phyloP scores from a whole-genome alignment of 2,329 filamentous ascomycete genomes.

The Penicillium sp. region DNA sequence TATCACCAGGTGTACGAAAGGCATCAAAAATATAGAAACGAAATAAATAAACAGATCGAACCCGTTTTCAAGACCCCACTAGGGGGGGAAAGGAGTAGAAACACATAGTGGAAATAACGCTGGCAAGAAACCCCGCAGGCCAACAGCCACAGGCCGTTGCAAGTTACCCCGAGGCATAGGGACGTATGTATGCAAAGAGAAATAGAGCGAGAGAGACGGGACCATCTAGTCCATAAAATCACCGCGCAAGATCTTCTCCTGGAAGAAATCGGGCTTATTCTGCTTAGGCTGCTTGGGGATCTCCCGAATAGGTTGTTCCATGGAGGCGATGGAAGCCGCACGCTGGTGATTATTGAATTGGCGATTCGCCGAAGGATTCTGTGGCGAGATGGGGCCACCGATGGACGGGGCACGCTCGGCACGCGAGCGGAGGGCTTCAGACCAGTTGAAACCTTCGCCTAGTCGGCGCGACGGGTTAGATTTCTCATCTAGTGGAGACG shows the following conservation, averaged over 20 bases:
- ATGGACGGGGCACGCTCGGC: slow-evolving; percentile 74
- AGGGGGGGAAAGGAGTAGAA: slow-evolving; percentile 3
- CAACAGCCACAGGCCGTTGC: no score
- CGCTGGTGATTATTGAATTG: slow-evolving; percentile 51
- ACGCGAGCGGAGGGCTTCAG: slow-evolving; percentile 89
- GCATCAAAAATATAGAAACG: background rate
- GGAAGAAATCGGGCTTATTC: slow-evolving; percentile 87
- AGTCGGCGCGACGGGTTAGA: slow-evolving; percentile 52
- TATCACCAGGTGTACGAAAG: background rate
- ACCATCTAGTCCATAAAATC: slow-evolving; percentile 92
- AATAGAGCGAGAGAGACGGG: no score
- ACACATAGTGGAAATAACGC: slow-evolving; percentile 5
- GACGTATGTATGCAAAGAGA: no score
- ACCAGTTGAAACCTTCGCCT: slow-evolving; percentile 97
- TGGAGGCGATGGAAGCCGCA: slow-evolving; percentile 52
- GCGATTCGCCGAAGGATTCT: slow-evolving; percentile 47
- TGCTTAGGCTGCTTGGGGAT: slow-evolving; percentile 53
- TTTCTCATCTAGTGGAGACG: slow-evolving; percentile 40
- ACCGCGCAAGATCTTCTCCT: slow-evolving; percentile 95
- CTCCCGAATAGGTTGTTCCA: slow-evolving; percentile 59
- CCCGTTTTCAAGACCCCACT: background rate
- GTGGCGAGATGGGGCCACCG: slow-evolving; percentile 36
- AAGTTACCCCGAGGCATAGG: no score
- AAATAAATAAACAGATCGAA: background rate
- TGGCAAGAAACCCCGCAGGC: background rate